Base-by-base conservation (phyloP, 345 rosid genomes). In the Eucalyptus tenuipes region DNA sequence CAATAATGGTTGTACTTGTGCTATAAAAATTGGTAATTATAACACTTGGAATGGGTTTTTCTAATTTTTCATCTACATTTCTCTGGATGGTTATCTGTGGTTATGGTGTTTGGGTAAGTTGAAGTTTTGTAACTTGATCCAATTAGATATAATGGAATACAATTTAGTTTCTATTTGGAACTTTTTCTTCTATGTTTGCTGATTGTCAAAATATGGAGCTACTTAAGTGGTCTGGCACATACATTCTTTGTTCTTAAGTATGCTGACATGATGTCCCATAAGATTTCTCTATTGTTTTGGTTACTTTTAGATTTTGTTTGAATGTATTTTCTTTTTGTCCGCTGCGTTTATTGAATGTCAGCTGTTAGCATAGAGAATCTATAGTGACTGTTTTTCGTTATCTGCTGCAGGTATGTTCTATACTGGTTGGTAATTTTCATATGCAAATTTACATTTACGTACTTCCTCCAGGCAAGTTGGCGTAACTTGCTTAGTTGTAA, bases 401-500 rank as follows among this genome's bases (percentile, higher is more conserved):
- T 17, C 48, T 81, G 24, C 55, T 94, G 89, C 96, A 98, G 99
- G 91, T 98, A 97, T 92, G 99, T 98, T 91, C 89, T 92, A n/a
- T 98, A 90, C 94, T 98, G 99, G 99, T 87, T 96, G 96, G 93
- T 98, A 90, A 94, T 98, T 91, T 93, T 97, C 90, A 93, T 86
- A 33, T 93, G 98, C 96, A 98, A 97, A 92, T 98, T 97, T 91
- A 92, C 95, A 84, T 98, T 98, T 91, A 94, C 99, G 22, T 98
- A 98, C 94, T 98, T 98, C 93, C 98, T 98, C 92, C 99, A 98
- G 98, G 99, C 91, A 95, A 96, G 98, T 52, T 20, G 49, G 82
- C 42, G 4, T 75, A 75, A 75, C 47, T 20, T 37, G 82, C 82
- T 37, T 75, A 75, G 47, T 37, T 37, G 82, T 18, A 75, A 75